Base-by-base conservation (phyloP, 78 protist genomes). In the Protostelium mycophagum region DNA sequence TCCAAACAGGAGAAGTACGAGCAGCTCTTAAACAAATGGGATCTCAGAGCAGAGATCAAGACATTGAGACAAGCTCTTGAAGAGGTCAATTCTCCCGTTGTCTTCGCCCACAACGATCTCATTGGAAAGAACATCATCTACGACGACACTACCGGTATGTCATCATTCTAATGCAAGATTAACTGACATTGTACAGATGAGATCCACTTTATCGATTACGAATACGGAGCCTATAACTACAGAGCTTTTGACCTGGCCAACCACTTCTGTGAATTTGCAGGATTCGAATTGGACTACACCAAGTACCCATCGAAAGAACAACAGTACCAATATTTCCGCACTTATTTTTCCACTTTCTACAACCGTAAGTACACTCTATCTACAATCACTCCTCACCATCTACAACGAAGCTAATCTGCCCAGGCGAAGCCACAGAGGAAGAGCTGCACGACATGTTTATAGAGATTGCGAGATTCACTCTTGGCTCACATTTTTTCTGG, bases 261-360 rank as follows among this genome's bases (percentile, higher is more conserved):
- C 36, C 96, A 94, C 63, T 94, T 94, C 86, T 88, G 88, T 35
- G 96, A 94, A 28, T 94, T 89, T 36, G 94, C 94, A 0, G 94
- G 94, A 36, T 91, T 94, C 39, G 96, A 90, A 31, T 91, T 90
- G 63, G 92, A 90, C 90, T 94, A 90, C 36, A 29, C 85, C 1
- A 83, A 87, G 35, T 89, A 90, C 51, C 93, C 94, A 10, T 51
- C 39, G 25, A 29, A 89, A 38, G 90, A 91, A 29, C 88, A 86
- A 83, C 96, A 94, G 63, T 0, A 34, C 37, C 36, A 90, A 34
- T 94, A 90, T 38, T 1, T 94, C 35, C 0, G 88, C 0, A 85
- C 87, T n/a, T 94, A 94, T 37, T 85, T 91, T 25, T 87, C 85
- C 38, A 89, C 85, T 0, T 35, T 86, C 35, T 34, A 86, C 37